phyloP scores from a whole-genome alignment of 2,329 filamentous ascomycete species.

The Xylaria hypoxylon region DNA sequence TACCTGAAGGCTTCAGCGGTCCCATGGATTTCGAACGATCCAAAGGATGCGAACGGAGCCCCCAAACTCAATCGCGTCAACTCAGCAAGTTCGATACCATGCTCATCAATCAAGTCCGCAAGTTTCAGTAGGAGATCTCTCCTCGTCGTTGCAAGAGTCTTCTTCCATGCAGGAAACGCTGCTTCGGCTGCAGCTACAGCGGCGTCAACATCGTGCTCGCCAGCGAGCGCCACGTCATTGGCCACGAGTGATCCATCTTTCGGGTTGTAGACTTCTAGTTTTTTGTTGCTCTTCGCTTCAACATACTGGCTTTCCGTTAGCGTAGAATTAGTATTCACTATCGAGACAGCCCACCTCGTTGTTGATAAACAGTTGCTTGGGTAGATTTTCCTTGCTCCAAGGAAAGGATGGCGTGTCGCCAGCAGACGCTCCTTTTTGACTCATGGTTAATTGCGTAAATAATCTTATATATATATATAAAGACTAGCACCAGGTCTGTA shows the following conservation, averaged over 20 bases:
- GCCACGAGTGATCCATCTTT: conserved; percentile 61
- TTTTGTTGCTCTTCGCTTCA: conserved; percentile 58
- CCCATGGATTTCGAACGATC: conserved; percentile 11
- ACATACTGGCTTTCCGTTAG: conserved; percentile 48
- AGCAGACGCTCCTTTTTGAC: conserved; percentile 3
- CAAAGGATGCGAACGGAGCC: conserved; percentile 28
- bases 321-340: neutral
- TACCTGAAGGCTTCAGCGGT: conserved; percentile 29
- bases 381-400: conserved; percentile 51
- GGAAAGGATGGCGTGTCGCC: conserved; percentile 35
- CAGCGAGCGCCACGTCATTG: conserved; percentile 60
- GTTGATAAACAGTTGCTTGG: conserved; percentile 55
- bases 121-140: conserved; percentile 60
- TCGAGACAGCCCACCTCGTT: conserved; percentile 48
- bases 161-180: conserved; percentile 55
- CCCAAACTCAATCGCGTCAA: conserved; percentile 36
- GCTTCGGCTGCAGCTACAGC: conserved; percentile 62
- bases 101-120: conserved; percentile 32
- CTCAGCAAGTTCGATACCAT: conserved; percentile 27
- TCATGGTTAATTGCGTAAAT: conserved; percentile 9
- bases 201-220: conserved; percentile 59
- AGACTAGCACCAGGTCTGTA: too few species aligned
- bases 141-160: conserved; percentile 56
- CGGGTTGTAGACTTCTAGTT: conserved; percentile 62
- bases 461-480: neutral